Evolutionary conservation across 2,329 filamentous ascomycete genomes (phyloP), one percentile per base, ranked within the genome.

Genomic region (Aspergillus ochraceus): DNA sequence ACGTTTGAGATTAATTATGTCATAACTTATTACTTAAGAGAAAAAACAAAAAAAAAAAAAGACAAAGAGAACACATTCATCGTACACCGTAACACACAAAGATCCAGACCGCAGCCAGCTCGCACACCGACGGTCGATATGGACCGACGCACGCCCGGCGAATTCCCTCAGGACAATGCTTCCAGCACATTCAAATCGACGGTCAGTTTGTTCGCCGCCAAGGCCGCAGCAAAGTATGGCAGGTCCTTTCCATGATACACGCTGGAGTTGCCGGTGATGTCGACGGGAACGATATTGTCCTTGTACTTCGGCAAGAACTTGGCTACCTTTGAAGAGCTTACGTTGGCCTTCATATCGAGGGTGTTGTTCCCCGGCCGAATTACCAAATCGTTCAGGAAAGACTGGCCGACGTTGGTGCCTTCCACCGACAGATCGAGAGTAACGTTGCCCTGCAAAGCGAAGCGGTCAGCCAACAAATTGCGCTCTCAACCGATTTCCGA

Each of bases 341-440:
- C 73, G 3, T 68, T 77, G 17, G 80, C 77, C 24, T 75, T 76
- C 77, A 88, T 81, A 1, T 79, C 74, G 45, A 84, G 66, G 12
- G 62, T 76, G 72, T 87, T 86, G 63, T 79, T 71, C 49, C 86
- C 86, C 0, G 86, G 86, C 10, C 69, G 72, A 24, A 88, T 74
- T 22, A 79, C 71, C 45, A 88, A 74, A 67, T 86, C 66, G 39
- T 78, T 70, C 14, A 88, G 74, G 29, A 78, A 79, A 6, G 81
- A 68, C 54, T 76, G 77, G 30, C 85, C 86, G 60, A 88, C 80
- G 4, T 68, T 19, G 5, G 73, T 78, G 50, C 77, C 78, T 46
- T 78, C 76, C 51, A 83, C 76, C 46, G 76, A 76, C 60, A 88
- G 79, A 62, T 81, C 72, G 66, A 87, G 74, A 10, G 83, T 84